These are phyloP conservation scores for Mycena galericulata DNA, from an alignment of 768 basidiomycete genomes.

Conservation along the genomic window DNA sequence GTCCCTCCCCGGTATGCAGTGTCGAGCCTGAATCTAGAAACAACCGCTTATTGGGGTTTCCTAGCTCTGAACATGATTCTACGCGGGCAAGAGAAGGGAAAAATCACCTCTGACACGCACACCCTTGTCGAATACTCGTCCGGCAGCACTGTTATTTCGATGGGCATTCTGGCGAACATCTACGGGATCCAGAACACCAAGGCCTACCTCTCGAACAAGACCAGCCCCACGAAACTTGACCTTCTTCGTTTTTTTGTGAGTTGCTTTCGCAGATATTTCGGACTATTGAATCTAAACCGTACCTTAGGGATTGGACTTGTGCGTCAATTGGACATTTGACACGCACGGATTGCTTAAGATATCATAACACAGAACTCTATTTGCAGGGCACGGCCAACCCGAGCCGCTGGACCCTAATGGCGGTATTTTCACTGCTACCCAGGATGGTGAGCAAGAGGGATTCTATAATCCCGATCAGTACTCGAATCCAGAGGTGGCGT, in stretches of 20 bases:
- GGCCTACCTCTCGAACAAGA: slow-evolving; percentile 1
- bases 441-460: neutral
- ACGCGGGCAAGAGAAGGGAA: neutral
- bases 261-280: neutral
- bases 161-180: neutral
- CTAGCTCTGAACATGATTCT: neutral
- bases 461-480: slow-evolving; percentile 5
- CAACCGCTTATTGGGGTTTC: no score
- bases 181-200: slow-evolving; percentile 1
- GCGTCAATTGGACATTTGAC: neutral
- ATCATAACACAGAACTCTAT: neutral
- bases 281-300: neutral
- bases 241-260: neutral
- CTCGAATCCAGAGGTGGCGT: neutral
- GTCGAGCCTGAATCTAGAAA: no score
- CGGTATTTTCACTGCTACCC: neutral
- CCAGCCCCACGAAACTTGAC: neutral
- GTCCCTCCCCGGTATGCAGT: no score
- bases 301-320: slow-evolving; percentile 6
- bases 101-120: neutral
- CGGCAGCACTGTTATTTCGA: slow-evolving; percentile 2
- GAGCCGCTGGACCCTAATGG: neutral
- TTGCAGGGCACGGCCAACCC: neutral
- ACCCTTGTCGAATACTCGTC: neutral
- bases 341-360: no score